Evolutionary conservation across 2,329 filamentous ascomycete species (phyloP).

Genomic region (Nigrospora osmanthi): DNA sequence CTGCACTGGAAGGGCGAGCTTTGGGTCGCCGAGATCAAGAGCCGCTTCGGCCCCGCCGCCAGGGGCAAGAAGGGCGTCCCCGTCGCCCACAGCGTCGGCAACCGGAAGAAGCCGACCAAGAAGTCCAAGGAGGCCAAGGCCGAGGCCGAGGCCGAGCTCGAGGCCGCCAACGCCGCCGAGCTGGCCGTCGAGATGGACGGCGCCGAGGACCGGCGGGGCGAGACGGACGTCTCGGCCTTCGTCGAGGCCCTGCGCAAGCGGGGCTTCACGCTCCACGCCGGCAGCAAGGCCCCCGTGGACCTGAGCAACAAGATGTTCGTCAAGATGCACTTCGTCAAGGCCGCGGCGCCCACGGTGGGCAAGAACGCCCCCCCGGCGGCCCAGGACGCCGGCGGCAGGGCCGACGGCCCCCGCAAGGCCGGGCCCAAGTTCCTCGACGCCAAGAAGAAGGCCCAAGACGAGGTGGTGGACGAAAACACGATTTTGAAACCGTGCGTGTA

Average conservation of each 20-base stretch:
- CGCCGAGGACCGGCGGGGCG: conserved; percentile 51
- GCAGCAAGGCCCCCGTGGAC: conserved; percentile 57
- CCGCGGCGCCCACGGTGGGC: conserved; percentile 63
- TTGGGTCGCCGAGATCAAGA: conserved; percentile 97
- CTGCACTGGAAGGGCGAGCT: conserved; percentile 91
- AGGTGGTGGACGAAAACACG: conserved; percentile 53
- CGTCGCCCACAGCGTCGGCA: conserved; percentile 65
- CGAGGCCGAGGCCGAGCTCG: conserved; percentile 35
- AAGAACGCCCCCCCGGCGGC: conserved; percentile 51
- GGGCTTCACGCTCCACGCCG: conserved; percentile 76
- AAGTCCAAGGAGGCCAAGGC: conserved; percentile 37
- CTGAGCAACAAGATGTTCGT: conserved; percentile 97
- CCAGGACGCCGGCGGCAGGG: conserved; percentile 54
- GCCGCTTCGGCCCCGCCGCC: conserved; percentile 64
- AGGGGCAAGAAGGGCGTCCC: conserved; percentile 32
- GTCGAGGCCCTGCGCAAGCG: conserved; percentile 72
- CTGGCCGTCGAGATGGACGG: conserved; percentile 67
- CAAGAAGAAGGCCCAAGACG: conserved; percentile 48
- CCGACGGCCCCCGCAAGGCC: conserved; percentile 26
- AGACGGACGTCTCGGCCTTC: conserved; percentile 84
- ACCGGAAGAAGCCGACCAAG: conserved; percentile 43
- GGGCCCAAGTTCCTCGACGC: conserved; percentile 41
- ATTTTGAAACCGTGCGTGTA: conserved; percentile 93
- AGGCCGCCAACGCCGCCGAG: conserved; percentile 43
- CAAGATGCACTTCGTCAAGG: conserved; percentile 90